phyloP scores from a whole-genome alignment of 495 filamentous ascomycete species.

The Bombardia bombarda region DNA sequence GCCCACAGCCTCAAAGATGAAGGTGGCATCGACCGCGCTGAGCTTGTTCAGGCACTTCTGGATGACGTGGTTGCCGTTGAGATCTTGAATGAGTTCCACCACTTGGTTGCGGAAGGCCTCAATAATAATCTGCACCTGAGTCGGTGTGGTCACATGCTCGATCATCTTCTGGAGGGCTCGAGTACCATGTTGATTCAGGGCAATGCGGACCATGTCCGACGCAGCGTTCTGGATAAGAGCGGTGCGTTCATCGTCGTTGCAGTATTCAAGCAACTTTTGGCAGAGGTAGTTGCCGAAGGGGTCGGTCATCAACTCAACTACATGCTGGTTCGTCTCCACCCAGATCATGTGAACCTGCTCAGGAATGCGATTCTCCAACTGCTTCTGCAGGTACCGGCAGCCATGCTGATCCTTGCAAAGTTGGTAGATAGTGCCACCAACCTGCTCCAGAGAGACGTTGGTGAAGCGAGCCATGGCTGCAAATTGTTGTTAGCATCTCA shows the following conservation, averaged over 20 bases:
- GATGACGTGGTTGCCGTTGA: constrained; percentile 98
- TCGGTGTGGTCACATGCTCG: constrained; percentile 76
- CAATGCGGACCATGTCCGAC: constrained; percentile 78
- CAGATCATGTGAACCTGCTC: constrained; percentile 89
- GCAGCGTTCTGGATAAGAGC: constrained; percentile 83
- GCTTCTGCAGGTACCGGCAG: constrained; percentile 91
- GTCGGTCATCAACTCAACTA: constrained; percentile 96
- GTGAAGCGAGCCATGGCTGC: constrained; percentile 61
- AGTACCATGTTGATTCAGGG: constrained; percentile 93
- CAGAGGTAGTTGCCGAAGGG: constrained; percentile 98
- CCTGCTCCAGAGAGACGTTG: constrained; percentile 68
- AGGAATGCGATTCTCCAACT: constrained; percentile 81
- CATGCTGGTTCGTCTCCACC: constrained; percentile 79
- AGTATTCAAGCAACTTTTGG: constrained; percentile 92
- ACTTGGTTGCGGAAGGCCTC: constrained; percentile 68
- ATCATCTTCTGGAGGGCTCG: constrained; percentile 99
- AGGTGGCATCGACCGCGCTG: constrained; percentile 69
- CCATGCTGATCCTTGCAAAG: constrained; percentile 97
- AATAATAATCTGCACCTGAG: constrained; percentile 75
- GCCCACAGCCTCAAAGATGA: constrained; percentile 94
- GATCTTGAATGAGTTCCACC: constrained; percentile 86
- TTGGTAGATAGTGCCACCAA: constrained; percentile 71
- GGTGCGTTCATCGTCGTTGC: constrained; percentile 89
- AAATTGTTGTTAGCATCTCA: not conserved
- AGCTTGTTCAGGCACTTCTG: constrained; percentile 98